Evolutionary conservation across 2,329 filamentous ascomycete genomes (phyloP).

Genomic region (Epichloe elymi): DNA sequence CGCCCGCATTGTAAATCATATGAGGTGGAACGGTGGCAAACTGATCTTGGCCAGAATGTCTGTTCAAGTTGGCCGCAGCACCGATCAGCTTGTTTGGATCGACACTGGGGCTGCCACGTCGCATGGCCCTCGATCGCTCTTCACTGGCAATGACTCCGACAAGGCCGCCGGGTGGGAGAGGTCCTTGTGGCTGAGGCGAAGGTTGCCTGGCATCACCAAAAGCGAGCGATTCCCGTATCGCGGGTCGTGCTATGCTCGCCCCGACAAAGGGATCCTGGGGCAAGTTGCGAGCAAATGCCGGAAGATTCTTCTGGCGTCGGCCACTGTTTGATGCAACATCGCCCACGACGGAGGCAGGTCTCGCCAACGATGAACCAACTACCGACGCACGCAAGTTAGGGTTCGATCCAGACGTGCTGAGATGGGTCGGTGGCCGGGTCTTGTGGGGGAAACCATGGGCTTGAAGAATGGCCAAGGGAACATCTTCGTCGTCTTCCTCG

Average conservation of each 20-base stretch:
- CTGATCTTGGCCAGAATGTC: conserved; percentile 32
- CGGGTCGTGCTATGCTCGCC: conserved; percentile 58
- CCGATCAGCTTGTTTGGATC: conserved; percentile 30
- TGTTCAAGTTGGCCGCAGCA: conserved; percentile 23
- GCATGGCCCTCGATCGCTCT: conserved; percentile 64
- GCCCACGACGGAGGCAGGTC: conserved; percentile 39
- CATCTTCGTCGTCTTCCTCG: conserved; percentile 82
- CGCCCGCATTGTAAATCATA: conserved; percentile 25
- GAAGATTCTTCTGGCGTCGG: conserved; percentile 38
- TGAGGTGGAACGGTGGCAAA: conserved; percentile 33
- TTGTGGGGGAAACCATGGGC: conserved; percentile 83
- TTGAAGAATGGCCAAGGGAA: conserved; percentile 73
- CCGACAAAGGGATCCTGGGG: conserved; percentile 79
- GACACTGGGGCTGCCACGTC: conserved; percentile 63
- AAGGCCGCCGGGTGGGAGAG: conserved; percentile 58
- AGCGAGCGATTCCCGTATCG: conserved; percentile 61
- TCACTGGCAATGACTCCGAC: conserved; percentile 81
- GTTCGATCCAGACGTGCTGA: conserved; percentile 53
- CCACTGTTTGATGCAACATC: conserved; percentile 26
- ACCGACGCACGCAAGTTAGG: conserved; percentile 53
- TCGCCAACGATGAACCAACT: conserved; percentile 28
- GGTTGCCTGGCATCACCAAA: conserved; percentile 42
- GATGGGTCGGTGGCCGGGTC: conserved; percentile 57
- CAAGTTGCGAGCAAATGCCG: conserved; percentile 69
- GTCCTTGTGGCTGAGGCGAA: conserved; percentile 22